Conservation (phyloP, 208 protist species). For the Trypanosoma caninum region DNA sequence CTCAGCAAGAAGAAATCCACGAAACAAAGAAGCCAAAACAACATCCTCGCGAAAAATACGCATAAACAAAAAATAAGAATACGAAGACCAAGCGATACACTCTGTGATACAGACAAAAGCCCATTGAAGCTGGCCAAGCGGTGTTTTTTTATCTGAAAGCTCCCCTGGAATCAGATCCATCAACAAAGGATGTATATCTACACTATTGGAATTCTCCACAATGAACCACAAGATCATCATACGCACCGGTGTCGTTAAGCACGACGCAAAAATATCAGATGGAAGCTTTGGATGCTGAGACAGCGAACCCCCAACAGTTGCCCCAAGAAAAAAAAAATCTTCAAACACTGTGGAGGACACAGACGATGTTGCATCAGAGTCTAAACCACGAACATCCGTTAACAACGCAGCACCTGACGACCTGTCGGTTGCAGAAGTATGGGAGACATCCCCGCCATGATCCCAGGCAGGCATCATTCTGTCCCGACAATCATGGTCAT, state of each 20-base stretch:
- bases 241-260: conserved; percentile 97
- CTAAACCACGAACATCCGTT: conserved; percentile 1
- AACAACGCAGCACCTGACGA: not conserved
- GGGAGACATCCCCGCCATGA: not conserved
- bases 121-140: conserved; percentile 98
- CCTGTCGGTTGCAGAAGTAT: not conserved
- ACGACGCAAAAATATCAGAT: conserved; percentile 98
- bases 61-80: conserved; percentile 76
- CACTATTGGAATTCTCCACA: conserved; percentile 42
- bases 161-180: conserved; percentile 72
- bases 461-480: not conserved
- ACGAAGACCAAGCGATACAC: conserved; percentile 97
- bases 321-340: conserved; percentile 86
- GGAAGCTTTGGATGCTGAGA: conserved; percentile 64
- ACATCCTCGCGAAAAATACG: conserved; percentile 93
- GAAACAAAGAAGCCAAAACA: conserved; percentile 96
- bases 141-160: conserved; percentile 90
- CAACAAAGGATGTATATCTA: conserved; percentile 67
- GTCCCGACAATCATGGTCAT: conserved; percentile 13
- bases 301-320: conserved; percentile 29
- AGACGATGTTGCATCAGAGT: not conserved
- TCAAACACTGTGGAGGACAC: conserved; percentile 23
- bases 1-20: conserved; percentile 97
- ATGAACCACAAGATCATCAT: conserved; percentile 96
- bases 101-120: conserved; percentile 99